These are phyloP conservation scores for Mucor sp. DNA, from an alignment of 371 early-diverging fungal species.

Conservation along the genomic window DNA sequence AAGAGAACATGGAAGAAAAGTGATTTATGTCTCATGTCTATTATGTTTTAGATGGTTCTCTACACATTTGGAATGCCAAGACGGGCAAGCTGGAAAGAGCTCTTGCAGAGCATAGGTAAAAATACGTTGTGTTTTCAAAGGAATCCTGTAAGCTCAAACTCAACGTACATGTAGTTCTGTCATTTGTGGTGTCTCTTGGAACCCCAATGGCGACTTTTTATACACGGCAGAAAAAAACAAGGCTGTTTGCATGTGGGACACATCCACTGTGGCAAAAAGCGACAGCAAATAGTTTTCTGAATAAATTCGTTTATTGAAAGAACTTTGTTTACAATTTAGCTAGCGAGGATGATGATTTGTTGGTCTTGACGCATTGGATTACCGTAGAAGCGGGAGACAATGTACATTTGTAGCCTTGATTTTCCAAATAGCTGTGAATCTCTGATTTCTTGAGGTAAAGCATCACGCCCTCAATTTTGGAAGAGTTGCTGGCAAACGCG, in stretches of 20 bases:
- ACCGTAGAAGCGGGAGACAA: background rate
- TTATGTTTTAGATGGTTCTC: constrained; percentile 59
- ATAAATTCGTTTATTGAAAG: background rate
- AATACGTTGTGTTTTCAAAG: too few species aligned
- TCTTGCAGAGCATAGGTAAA: constrained; percentile 59
- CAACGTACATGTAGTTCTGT: constrained; percentile 38
- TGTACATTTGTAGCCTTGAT: background rate
- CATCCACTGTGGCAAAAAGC: background rate
- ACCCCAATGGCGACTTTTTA: constrained; percentile 56
- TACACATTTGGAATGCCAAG: constrained; percentile 77
- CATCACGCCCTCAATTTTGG: constrained; percentile 1
- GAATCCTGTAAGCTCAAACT: background rate
- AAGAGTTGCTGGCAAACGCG: background rate
- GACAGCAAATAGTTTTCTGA: background rate
- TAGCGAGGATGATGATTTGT: background rate
- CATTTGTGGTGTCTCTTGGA: constrained; percentile 70
- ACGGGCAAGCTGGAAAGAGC: constrained; percentile 53
- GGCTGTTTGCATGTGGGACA: constrained; percentile 61
- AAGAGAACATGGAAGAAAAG: background rate
- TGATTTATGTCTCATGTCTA: background rate
- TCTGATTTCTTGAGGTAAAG: constrained; percentile 1
- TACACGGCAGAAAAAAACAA: constrained; percentile 79
- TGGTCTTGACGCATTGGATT: background rate
- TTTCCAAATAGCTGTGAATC: background rate
- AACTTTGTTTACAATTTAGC: background rate